Evolutionary conservation across 805 yeast genomes (phyloP), one percentile per base, ranked within the genome.

Genomic region (Saturnispora sekii): DNA sequence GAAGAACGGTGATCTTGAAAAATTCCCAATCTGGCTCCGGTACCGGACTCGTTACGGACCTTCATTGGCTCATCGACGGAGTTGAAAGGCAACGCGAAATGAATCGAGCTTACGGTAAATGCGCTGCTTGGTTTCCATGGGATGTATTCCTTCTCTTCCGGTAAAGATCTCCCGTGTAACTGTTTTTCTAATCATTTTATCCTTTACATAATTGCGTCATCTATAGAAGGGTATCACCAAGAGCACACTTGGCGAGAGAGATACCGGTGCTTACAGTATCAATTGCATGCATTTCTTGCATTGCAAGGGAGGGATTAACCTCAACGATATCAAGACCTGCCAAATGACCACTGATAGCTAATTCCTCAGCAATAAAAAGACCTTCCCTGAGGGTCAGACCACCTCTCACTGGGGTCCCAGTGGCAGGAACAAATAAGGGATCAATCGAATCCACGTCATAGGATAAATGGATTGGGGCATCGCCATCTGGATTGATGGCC

Each of bases 361-460:
- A 70, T 52, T 90, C 93, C 67, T 90, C 98, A 49, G 89, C 93
- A 44, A 90, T 66, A 61, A 83, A 90, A 61, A 93, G 73, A 41
- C 96, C 97, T 66, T 90, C 98, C 67, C 98, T 77, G 64, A 90
- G 73, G 8, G 96, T 81, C 52, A 90, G 70, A 3, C 98, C 98
- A 52, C 97, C 97, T 62, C 95, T 80, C 12, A 90, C 98, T 36
- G 97, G 90, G 1, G 98, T 93, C 44, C 98, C 98, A 1, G 98
- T 90, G 34, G 97, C 95, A 15, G 96, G 97, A 11, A 93, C 96
- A 59, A 71, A 88, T 50, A 79, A 73, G 40, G 97, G 97, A 65
- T 90, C 98, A 47, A 93, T 81, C 36, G 97, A 97, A 65, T 90
- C 98, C 37, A 90, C 97, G 60, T 90, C 98, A 61, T 89, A 90